phyloP scores from a whole-genome alignment of 176 grass and related monocot genomes.

The Juncus inflexus region DNA sequence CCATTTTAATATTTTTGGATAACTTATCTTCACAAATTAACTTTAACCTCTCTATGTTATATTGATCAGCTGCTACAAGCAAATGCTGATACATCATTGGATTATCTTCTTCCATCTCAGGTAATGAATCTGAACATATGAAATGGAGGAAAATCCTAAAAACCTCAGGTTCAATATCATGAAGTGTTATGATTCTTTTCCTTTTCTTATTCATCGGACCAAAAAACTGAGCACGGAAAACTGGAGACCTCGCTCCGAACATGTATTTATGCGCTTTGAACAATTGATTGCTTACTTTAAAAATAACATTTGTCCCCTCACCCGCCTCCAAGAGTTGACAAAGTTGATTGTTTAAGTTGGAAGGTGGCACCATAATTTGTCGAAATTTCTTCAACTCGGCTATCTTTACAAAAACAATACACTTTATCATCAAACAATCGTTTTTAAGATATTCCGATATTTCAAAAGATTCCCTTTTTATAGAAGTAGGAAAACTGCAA shows the following conservation, averaged over 20 bases:
- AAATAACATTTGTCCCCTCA: conserved; percentile 9
- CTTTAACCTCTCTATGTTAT: neutral
- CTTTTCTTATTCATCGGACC: neutral
- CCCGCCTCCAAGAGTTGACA: neutral
- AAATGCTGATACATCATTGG: neutral
- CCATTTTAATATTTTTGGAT: no score
- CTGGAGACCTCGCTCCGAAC: neutral
- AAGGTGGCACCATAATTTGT: no score
- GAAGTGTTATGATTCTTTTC: neutral
- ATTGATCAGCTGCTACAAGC: conserved; percentile 1
- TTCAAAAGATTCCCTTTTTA: no score
- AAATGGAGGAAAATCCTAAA: no score
- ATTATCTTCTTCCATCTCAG: neutral
- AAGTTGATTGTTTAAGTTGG: neutral
- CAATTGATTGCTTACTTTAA: neutral
- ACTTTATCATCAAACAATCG: no score
- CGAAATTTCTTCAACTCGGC: no score
- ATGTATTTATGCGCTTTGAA: conserved; percentile 18
- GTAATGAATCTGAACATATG: neutral
- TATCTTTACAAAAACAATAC: no score
- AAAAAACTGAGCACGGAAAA: no score
- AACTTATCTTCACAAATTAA: no score
- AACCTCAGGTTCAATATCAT: no score
- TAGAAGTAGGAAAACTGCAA: no score
- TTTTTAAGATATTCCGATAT: no score